phyloP scores from a whole-genome alignment of 306 rosid genomes.

The cucumber (Cucumis sativus) region DNA sequence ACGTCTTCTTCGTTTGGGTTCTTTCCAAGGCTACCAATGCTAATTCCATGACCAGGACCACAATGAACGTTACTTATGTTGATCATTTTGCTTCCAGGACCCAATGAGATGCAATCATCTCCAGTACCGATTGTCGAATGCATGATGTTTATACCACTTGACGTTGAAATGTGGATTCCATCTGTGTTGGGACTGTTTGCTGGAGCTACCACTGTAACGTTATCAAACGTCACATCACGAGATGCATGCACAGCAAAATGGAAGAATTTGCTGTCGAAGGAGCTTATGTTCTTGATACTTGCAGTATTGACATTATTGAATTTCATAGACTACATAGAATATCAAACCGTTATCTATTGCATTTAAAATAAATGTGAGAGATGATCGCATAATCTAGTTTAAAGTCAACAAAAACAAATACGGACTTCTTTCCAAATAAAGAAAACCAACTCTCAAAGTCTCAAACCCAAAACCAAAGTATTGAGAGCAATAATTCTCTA shows the following conservation, averaged over 20 bases:
- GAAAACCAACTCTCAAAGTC: too few relatives aligned
- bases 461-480: too few relatives aligned
- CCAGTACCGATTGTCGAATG: conserved; percentile 13
- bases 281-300: background rate
- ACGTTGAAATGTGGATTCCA: conserved; percentile 17
- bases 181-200: conserved; percentile 27
- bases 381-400: background rate
- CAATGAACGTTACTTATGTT: background rate
- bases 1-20: conserved; percentile 2
- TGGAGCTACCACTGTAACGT: background rate
- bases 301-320: background rate
- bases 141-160: conserved; percentile 3
- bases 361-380: background rate
- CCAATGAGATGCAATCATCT: conserved; percentile 27
- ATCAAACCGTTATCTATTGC: background rate
- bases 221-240: conserved; percentile 7
- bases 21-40: conserved; percentile 27
- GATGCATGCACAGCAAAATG: conserved; percentile 11
- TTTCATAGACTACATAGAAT: conserved; percentile 10
- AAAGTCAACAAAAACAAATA: background rate
- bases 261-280: background rate
- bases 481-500: too few relatives aligned
- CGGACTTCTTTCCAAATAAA: too few relatives aligned
- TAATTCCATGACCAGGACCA: conserved; percentile 34
- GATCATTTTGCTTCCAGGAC: conserved; percentile 8